Base-by-base conservation (phyloP, 2,329 filamentous ascomycete species). In the Pleoardoris graminearum region DNA sequence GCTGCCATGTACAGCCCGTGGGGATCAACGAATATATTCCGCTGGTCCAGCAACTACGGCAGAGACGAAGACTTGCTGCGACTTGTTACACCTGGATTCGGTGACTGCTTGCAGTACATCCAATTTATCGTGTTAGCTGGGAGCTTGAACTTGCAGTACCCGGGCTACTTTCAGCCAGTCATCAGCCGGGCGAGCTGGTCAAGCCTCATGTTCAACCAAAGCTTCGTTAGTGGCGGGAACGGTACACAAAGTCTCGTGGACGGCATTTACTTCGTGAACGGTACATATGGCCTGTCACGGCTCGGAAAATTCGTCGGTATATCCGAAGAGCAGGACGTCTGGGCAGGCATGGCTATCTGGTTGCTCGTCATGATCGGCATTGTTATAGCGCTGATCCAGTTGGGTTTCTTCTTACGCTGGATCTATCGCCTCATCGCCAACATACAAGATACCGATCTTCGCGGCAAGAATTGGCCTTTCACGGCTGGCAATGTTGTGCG, bases 11-110 rank as follows among this genome's bases (percentile, higher is more conserved):
- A 86, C 69, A 97, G 92, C 67, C 94, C 94, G 0, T 99, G 94
- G 93, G 94, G 94, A 17, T 90, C 91, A 1, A 85, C 85, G 7
- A 89, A 99, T 69, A 81, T 93, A 17, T 97, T 97, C 71, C 87
- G 90, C 61, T 99, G 93, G 91, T 91, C 91, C n/a, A 95, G 91
- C 68, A 99, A 99, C 70, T 97, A 96, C 70, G 94, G 94, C 30
- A 86, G 93, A 62, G 94, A 99, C 64, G 89, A 90, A 55, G 94
- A 99, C 75, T 79, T 97, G 60, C 80, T 99, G 48, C 86, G 94
- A 50, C 80, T 99, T 42, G 91, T 99, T 29, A 99, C 94, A 0
- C 94, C 94, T 4, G 94, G 94, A 0, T 97, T 99, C 70, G 91
- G 91, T 6, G 94, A 99, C 70, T 99, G 94, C 67, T 80, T 99